Percentiles rank a stretch among this genome's conserved stretches.
Conservation (phyloP, 2,329 filamentous ascomycete genomes). For the Lomentospora prolificans region DNA sequence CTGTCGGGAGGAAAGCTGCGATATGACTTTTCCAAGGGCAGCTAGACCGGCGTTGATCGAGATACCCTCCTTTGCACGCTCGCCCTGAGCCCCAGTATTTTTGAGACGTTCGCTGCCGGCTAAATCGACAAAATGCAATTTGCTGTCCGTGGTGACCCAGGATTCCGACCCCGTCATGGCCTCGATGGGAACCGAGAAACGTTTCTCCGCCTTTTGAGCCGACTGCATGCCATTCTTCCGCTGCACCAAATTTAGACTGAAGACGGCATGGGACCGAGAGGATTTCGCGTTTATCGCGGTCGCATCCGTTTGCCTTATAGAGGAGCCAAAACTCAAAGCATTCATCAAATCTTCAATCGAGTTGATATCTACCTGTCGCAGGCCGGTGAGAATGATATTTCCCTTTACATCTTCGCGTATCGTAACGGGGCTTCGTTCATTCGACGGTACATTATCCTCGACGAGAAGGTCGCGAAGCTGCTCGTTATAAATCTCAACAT, state of each 20-base stretch:
- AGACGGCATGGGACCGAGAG: slow-evolving; percentile 93
- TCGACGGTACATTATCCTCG: slow-evolving; percentile 57
- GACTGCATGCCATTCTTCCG: slow-evolving; percentile 53
- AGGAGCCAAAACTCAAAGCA: slow-evolving; percentile 84
- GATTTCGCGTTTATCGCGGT: slow-evolving; percentile 97
- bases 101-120: slow-evolving; percentile 94
- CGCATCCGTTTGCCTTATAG: slow-evolving; percentile 90
- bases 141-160: slow-evolving; percentile 87
- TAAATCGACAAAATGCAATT: slow-evolving; percentile 95
- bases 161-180: slow-evolving; percentile 59
- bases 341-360: slow-evolving; percentile 85
- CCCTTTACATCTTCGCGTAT: slow-evolving; percentile 93
- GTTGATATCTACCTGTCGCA: slow-evolving; percentile 80
- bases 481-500: slow-evolving; percentile 97
- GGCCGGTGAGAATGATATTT: slow-evolving; percentile 84
- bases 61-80: slow-evolving; percentile 90
- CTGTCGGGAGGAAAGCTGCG: slow-evolving; percentile 85
- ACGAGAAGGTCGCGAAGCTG: slow-evolving; percentile 83
- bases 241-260: slow-evolving; percentile 88
- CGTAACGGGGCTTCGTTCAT: slow-evolving; percentile 69
- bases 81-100: slow-evolving; percentile 91
- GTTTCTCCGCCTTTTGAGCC: slow-evolving; percentile 60
- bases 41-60: slow-evolving; percentile 96
- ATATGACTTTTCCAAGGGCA: slow-evolving; percentile 94
- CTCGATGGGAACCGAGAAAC: slow-evolving; percentile 78